Percentiles rank a stretch among this genome's conserved stretches.
phyloP scores from a whole-genome alignment of 257 asterid genomes.

The Ehretia macrophylla region DNA sequence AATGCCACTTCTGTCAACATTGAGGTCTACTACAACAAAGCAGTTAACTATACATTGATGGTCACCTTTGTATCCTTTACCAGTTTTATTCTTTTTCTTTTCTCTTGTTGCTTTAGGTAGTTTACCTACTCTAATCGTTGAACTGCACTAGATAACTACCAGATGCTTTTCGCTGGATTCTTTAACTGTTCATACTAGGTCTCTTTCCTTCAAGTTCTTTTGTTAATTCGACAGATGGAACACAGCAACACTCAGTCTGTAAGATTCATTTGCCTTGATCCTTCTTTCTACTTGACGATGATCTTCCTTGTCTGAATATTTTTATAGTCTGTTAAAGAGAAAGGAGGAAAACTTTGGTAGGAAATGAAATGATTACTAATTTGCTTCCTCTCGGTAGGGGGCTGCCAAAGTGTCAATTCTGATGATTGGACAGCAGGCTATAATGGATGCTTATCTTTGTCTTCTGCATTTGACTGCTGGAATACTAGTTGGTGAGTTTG shows the following conservation, averaged over 20 bases:
- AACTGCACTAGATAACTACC: constrained; percentile 1
- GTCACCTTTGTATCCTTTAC: constrained; percentile 97
- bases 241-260: constrained; percentile 96
- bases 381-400: constrained; percentile 44
- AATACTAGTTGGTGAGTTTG: constrained; percentile 79
- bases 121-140: too few species aligned
- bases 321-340: background rate
- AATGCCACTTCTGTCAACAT: constrained; percentile 89
- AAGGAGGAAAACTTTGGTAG: background rate
- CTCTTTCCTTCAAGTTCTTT: constrained; percentile 88
- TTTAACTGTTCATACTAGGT: constrained; percentile 54
- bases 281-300: constrained; percentile 3
- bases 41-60: constrained; percentile 95
- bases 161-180: constrained; percentile 36
- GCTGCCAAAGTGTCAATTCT: constrained; percentile 96
- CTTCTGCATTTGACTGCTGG: constrained; percentile 99
- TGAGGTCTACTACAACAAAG: constrained; percentile 89
- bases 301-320: background rate
- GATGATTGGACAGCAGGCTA: constrained; percentile 97
- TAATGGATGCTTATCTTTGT: constrained; percentile 96
- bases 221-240: constrained; percentile 95
- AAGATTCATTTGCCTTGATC: constrained; percentile 21
- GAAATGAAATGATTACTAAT: background rate
- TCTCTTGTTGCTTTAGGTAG: background rate
- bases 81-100: constrained; percentile 11